Percentiles rank a stretch among this genome's conserved stretches.
phyloP scores from a whole-genome alignment of 2,329 filamentous ascomycete species.

The Pseudocercospora pini-densiflorae region DNA sequence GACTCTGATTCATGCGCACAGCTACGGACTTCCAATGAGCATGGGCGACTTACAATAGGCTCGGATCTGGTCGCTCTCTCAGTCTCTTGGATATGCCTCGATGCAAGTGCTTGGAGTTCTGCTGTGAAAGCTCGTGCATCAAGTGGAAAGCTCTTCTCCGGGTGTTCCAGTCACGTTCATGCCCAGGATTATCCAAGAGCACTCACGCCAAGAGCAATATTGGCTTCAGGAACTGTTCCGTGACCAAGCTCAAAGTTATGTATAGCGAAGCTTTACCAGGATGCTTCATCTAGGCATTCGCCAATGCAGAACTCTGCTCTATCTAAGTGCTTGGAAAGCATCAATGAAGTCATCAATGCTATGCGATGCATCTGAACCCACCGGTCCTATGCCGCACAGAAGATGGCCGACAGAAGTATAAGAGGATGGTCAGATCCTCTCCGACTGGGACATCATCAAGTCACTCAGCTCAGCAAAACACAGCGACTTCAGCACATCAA shows the following conservation, averaged over 20 bases:
- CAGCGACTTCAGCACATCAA: not conserved
- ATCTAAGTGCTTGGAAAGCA: not conserved
- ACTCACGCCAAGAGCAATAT: not conserved
- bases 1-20: too few species aligned
- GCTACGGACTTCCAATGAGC: too few species aligned
- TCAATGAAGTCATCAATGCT: not conserved
- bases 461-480: not conserved
- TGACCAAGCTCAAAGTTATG: not conserved
- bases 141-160: too few species aligned
- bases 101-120: too few species aligned
- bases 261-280: not conserved
- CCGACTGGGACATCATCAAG: not conserved
- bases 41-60: too few species aligned
- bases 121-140: too few species aligned
- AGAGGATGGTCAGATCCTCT: not conserved
- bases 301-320: not conserved
- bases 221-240: not conserved
- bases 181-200: not conserved
- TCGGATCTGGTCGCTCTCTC: too few species aligned
- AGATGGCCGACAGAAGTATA: not conserved
- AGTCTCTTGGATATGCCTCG: too few species aligned
- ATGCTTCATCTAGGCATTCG: not conserved
- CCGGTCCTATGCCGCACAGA: not conserved
- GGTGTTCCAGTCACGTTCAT: not conserved
- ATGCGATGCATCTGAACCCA: not conserved